Evolutionary conservation across 257 asterid genomes (phyloP), one percentile per base, ranked within the genome.

Genomic region (Solanum chiquidenum): DNA sequence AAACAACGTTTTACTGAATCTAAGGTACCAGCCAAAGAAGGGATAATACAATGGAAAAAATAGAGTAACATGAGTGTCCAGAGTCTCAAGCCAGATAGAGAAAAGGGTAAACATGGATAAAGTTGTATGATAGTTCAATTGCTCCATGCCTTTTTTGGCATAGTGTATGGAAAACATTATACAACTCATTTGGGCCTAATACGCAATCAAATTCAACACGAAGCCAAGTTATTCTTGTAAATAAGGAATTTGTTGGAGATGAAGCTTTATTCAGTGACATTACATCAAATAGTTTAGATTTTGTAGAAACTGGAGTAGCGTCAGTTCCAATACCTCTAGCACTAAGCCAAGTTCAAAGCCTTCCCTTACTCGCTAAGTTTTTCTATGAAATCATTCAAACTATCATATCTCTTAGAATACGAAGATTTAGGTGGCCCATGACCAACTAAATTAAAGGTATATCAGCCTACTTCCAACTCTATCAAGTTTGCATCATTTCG

Each of bases 271-370:
- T 93, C 76, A 34, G 85, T 87, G 37, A 86, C 52, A 89, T 85
- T 58, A 89, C 91, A 88, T 95, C 98, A 89, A 97, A 97, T 72
- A 98, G 98, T 91, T 92, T 95, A 84, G 93, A 87, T 88, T 92
- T 95, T 68, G 90, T 88, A 52, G 91, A 35, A 44, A 90, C 87
- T 82, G 93, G 74, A 87, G 83, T 89, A 84, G 94, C 88, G 38
- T 89, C 83, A 83, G 95, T 88, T 49, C 99, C 98, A 69, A 92
- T 86, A 69, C 98, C 98, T 49, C 58, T 49, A 7, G 60, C 60
- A 49, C 60, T 49, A 49, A 49, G 21, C 21, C 60, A 3, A 49
- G 8, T 49, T 49, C 21, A 49, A 14, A 49, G 8, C 21, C 3
- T 49, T 49, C 6, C 8, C 8, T 49, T 49, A 49, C 60, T 49